These are phyloP conservation scores for Backusella circina DNA, from an alignment of 192 early-diverging fungal species.

Conservation along the genomic window DNA sequence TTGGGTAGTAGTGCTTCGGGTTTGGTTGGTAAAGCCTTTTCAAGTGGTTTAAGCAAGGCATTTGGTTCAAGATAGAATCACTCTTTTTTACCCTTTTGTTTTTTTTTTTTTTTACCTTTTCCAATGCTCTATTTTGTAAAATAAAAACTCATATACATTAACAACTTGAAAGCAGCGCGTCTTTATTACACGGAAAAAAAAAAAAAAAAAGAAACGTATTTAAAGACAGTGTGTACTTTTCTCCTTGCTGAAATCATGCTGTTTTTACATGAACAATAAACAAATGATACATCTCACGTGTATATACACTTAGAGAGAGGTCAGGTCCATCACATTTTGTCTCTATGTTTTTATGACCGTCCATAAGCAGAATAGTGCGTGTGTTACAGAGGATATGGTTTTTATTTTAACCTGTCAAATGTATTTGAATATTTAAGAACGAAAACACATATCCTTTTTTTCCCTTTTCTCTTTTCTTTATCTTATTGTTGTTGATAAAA, in stretches of 20 bases:
- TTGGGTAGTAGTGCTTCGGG: constrained; percentile 46
- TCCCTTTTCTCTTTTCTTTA: neutral
- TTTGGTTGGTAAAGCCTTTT: constrained; percentile 29
- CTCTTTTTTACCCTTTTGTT: neutral
- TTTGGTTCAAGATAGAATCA: constrained; percentile 11
- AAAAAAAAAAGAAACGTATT: no score
- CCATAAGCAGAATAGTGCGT: neutral
- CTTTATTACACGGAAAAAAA: no score
- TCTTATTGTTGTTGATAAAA: neutral
- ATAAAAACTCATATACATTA: neutral
- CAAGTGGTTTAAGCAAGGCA: constrained; percentile 26
- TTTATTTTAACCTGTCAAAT: neutral
- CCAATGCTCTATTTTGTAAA: neutral
- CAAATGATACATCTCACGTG: neutral
- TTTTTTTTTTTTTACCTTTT: neutral
- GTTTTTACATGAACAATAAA: neutral
- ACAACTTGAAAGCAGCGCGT: neutral
- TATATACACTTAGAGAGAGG: neutral
- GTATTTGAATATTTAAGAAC: neutral
- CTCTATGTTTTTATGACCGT: neutral
- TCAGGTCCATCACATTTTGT: neutral
- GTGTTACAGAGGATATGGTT: neutral
- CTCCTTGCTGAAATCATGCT: neutral
- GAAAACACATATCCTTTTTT: neutral
- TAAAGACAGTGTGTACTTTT: no score